Evolutionary conservation across 768 basidiomycete species (phyloP).

Genomic region (Calocera cornea): DNA sequence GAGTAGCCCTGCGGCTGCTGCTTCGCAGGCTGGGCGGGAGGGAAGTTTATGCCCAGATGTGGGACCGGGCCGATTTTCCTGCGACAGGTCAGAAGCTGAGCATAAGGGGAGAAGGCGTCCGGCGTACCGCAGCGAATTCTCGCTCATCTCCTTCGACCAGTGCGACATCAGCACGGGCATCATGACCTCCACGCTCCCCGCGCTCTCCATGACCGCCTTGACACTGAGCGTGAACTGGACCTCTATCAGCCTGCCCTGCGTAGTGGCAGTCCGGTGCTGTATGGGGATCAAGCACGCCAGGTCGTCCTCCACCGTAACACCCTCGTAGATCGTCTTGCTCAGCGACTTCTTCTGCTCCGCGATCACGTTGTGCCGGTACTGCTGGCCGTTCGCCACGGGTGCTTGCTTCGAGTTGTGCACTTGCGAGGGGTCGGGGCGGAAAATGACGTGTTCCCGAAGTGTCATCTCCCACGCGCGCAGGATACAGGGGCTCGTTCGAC

Average conservation of each 20-base stretch:
- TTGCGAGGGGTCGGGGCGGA: conserved; percentile 46
- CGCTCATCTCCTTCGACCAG: conserved; percentile 3
- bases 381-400: conserved; percentile 32
- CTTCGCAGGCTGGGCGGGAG: not conserved
- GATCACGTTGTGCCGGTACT: conserved; percentile 40
- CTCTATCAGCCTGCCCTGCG: conserved; percentile 38
- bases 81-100: not conserved
- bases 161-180: conserved; percentile 1
- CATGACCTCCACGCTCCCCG: conserved; percentile 21
- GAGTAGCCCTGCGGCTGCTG: not conserved
- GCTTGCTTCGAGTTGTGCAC: conserved; percentile 37
- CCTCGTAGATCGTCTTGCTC: conserved; percentile 61
- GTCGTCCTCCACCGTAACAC: conserved; percentile 57
- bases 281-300: conserved; percentile 54
- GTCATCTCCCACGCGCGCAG: conserved; percentile 75
- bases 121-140: not conserved
- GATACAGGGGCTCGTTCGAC: conserved; percentile 50
- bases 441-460: conserved; percentile 63
- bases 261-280: conserved; percentile 35
- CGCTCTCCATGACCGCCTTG: conserved; percentile 62
- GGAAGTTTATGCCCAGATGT: not conserved
- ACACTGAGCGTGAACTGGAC: conserved; percentile 67
- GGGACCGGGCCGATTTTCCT: not conserved
- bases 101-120: not conserved
- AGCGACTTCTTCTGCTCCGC: conserved; percentile 60